A percentile compares a stretch with the other conserved stretches of the same genome.
phyloP scores from a whole-genome alignment of 2,329 filamentous ascomycete genomes.

The Botrytis byssoidea region DNA sequence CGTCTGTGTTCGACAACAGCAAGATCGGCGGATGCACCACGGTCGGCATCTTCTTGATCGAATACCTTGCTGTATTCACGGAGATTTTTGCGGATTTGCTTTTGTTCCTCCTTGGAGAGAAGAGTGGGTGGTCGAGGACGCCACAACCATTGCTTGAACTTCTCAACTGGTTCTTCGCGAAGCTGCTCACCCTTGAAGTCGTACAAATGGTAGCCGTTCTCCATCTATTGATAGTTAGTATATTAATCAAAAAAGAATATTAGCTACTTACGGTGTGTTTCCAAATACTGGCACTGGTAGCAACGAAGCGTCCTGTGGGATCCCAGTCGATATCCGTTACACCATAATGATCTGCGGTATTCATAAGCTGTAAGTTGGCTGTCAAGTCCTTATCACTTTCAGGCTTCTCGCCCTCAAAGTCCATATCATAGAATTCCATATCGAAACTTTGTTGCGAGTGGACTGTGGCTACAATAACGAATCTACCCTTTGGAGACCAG shows the following conservation, averaged over 20 bases:
- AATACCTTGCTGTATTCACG: constrained; percentile 94
- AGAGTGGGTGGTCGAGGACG: constrained; percentile 88
- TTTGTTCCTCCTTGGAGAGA: constrained; percentile 94
- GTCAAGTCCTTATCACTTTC: constrained; percentile 91
- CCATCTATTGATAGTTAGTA: constrained; percentile 65
- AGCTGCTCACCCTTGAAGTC: constrained; percentile 90
- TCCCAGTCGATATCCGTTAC: constrained; percentile 99
- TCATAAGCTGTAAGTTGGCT: constrained; percentile 93
- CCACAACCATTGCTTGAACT: constrained; percentile 98
- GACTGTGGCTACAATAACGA: constrained; percentile 91
- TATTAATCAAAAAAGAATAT: constrained; percentile 10
- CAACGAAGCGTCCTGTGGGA: constrained; percentile 89
- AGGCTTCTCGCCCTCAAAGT: constrained; percentile 95
- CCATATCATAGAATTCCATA: constrained; percentile 95
- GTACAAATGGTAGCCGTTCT: constrained; percentile 98
- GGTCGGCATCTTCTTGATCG: constrained; percentile 91
- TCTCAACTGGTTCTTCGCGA: constrained; percentile 87
- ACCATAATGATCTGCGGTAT: constrained; percentile 91
- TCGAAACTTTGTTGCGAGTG: constrained; percentile 91
- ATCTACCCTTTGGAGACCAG: constrained; percentile 94
- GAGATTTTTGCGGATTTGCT: constrained; percentile 95
- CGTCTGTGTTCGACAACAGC: constrained; percentile 89
- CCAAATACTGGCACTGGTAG: constrained; percentile 91
- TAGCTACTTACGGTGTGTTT: constrained; percentile 80
- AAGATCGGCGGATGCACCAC: constrained; percentile 89